Evolutionary conservation across 805 yeast species (phyloP).

Genomic region (Ogataea paraovalis): DNA sequence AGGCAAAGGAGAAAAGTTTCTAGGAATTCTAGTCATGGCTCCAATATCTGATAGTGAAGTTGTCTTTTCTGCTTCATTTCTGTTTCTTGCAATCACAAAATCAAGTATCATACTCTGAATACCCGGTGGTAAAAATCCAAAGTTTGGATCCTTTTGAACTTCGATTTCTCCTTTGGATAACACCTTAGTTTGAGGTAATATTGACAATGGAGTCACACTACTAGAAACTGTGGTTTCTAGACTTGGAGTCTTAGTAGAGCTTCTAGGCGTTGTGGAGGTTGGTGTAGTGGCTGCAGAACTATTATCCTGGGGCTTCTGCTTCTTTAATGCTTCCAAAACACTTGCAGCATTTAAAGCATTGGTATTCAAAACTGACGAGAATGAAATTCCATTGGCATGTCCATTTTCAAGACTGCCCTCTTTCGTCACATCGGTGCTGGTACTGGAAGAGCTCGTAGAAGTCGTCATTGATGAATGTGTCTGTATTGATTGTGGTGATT

Average conservation of each 20-base stretch:
- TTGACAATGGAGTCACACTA: not conserved
- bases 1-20: slow-evolving; percentile 25
- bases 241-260: slow-evolving; percentile 4
- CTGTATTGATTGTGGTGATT: slow-evolving; percentile 3
- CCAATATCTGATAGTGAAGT: slow-evolving; percentile 23
- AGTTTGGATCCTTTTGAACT: slow-evolving; percentile 23
- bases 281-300: slow-evolving; percentile 5
- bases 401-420: too few relatives aligned
- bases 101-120: slow-evolving; percentile 31
- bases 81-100: slow-evolving; percentile 22
- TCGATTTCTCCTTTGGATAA: slow-evolving; percentile 10
- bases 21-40: slow-evolving; percentile 22
- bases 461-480: not conserved
- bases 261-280: slow-evolving; percentile 4
- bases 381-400: not conserved
- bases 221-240: not conserved
- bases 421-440: not conserved
- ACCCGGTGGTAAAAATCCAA: slow-evolving; percentile 34
- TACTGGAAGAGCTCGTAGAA: slow-evolving; percentile 5
- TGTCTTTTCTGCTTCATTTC: slow-evolving; percentile 12
- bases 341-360: slow-evolving; percentile 36
- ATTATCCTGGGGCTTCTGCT: slow-evolving; percentile 29
- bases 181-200: not conserved
- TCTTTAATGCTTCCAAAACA: slow-evolving; percentile 33
- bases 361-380: slow-evolving; percentile 20